Base-by-base conservation (phyloP, 352 stramenopile genomes). In the Ophiocytium majus region DNA sequence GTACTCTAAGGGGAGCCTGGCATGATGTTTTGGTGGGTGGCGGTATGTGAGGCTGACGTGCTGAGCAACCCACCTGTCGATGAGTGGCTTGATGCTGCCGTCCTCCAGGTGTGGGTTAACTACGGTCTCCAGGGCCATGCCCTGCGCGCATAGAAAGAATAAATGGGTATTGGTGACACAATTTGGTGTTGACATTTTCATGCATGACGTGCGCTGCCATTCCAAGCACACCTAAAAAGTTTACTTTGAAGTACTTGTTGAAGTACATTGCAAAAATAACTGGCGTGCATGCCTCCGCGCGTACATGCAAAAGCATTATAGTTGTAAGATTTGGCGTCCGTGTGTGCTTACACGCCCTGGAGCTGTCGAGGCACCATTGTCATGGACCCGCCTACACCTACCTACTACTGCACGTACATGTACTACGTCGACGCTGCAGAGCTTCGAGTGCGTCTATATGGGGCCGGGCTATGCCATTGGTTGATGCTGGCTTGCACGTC, bases 41-140 rank as follows among this genome's bases (percentile, higher is more conserved):
- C 28, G 57, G 28, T 23, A 71, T 71, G 57, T 71, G 57, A 23
- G 57, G 23, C 23, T 71, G 57, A 23, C 23, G 23, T 23, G 19
- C 23, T 71, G 28, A 23, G 23, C 19, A 23, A 71, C 35, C 35
- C 32, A 78, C 66, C 66, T 78, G 66, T 78, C 66, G 35, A 78
- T 78, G 32, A 78, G 5, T 5, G 66, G 66, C 66, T 17, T 35
- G 35, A 78, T 14, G 35, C 35, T 5, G 14, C 66, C 66, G 32
- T 17, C 14, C 35, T 43, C 35, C 66, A 78, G 35, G 5, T 17
- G 66, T 5, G 66, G 66, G 35, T 78, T 78, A 5, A 78, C 14
- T 5, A 78, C 66, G 32, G 66, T 14, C 66, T 35, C 66, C 66
- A 78, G 35, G 5, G 14, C 5, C 35, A 17, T 5, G 32, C 66